Percentiles rank a stretch among this genome's conserved stretches.
These are phyloP conservation scores for Ophiostoma sp. DNA, from an alignment of 2,329 filamentous ascomycete genomes.

Conservation along the genomic window DNA sequence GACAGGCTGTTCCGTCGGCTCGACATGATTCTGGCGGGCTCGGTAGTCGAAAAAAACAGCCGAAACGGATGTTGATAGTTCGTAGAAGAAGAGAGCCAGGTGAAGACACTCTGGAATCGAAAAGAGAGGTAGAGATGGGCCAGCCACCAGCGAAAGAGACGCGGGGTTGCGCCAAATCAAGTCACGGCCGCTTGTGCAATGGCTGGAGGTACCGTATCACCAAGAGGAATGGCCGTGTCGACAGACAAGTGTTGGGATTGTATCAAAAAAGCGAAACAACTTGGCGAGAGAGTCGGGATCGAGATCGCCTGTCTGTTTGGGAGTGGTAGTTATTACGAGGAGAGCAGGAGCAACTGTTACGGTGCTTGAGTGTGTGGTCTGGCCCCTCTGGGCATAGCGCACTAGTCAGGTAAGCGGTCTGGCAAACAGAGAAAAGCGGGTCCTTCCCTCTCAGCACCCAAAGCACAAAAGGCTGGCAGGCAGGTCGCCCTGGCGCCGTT, in stretches of 20 bases:
- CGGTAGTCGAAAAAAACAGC: not conserved
- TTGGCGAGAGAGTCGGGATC: not conserved
- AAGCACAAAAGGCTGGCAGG: not conserved
- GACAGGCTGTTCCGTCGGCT: conserved; percentile 42
- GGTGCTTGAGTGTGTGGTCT: conserved; percentile 5
- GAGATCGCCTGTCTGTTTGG: not conserved
- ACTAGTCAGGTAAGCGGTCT: conserved; percentile 12
- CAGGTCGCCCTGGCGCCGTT: not conserved
- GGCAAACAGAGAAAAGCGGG: conserved; percentile 15
- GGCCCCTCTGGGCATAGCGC: conserved; percentile 10
- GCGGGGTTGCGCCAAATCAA: conserved; percentile 12
- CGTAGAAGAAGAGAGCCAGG: not conserved
- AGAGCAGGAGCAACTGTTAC: not conserved
- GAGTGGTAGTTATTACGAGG: not conserved
- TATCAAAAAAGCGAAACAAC: not conserved
- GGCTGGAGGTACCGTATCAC: not conserved
- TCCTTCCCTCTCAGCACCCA: not conserved
- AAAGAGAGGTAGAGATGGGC: conserved; percentile 8
- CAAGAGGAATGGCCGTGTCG: not conserved
- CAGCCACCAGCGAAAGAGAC: conserved; percentile 21
- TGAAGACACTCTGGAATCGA: not conserved
- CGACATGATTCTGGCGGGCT: conserved; percentile 32
- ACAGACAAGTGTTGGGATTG: not conserved
- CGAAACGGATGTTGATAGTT: not conserved
- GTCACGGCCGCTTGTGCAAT: not conserved